Conservation (phyloP, 257 asterid species). For the Lycium ferocissimum region DNA sequence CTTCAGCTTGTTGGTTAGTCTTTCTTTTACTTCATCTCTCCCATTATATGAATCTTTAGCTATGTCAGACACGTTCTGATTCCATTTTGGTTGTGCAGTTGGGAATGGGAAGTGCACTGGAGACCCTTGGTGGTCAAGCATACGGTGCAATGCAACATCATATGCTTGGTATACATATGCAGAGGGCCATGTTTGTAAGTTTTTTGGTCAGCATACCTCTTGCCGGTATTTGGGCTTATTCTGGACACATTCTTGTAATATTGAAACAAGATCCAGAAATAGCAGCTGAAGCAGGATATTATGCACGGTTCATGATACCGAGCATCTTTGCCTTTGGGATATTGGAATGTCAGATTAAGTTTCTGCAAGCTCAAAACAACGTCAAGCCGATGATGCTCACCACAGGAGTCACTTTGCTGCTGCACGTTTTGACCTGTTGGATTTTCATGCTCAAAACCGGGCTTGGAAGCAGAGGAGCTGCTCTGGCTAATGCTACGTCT, state of each 20-base stretch:
- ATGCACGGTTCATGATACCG: slow-evolving; percentile 68
- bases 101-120: slow-evolving; percentile 37
- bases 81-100: background rate
- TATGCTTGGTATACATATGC: slow-evolving; percentile 40
- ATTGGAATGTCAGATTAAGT: slow-evolving; percentile 64
- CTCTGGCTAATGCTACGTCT: slow-evolving; percentile 66
- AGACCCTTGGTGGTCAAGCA: slow-evolving; percentile 40
- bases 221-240: slow-evolving; percentile 32
- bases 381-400: slow-evolving; percentile 76
- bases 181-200: slow-evolving; percentile 38
- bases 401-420: slow-evolving; percentile 54
- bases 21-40: too few species aligned
- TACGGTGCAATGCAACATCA: slow-evolving; percentile 38
- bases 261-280: slow-evolving; percentile 71
- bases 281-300: slow-evolving; percentile 59
- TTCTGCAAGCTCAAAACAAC: slow-evolving; percentile 66
- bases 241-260: slow-evolving; percentile 30
- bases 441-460: slow-evolving; percentile 57
- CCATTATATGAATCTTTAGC: too few species aligned
- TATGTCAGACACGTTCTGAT: background rate
- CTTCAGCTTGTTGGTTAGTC: slow-evolving; percentile 34
- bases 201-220: slow-evolving; percentile 30
- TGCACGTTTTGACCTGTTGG: slow-evolving; percentile 66
- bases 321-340: slow-evolving; percentile 70
- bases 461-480: slow-evolving; percentile 73